These are phyloP conservation scores for Mycothermus thermophilus DNA, from an alignment of 495 filamentous ascomycete species.

Conservation along the genomic window DNA sequence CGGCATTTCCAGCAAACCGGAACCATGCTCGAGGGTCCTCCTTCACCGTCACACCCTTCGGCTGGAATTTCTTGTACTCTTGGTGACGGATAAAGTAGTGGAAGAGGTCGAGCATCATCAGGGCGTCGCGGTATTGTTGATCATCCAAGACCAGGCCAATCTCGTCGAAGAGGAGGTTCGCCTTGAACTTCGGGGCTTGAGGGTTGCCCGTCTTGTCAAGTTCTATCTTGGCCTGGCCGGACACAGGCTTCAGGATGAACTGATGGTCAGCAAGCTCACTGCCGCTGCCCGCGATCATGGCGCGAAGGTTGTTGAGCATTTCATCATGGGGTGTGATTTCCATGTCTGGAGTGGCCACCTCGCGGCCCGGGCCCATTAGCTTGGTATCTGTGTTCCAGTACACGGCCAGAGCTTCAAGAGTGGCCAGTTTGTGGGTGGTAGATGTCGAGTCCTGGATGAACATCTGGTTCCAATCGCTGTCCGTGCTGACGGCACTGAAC, in stretches of 20 bases:
- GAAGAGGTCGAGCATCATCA: conserved; percentile 97
- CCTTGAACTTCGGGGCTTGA: conserved; percentile 77
- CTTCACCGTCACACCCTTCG: conserved; percentile 65
- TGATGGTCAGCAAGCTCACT: conserved; percentile 50
- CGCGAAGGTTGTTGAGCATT: conserved; percentile 58
- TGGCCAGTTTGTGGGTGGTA: conserved; percentile 84
- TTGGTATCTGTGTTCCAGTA: conserved; percentile 96
- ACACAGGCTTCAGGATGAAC: conserved; percentile 90
- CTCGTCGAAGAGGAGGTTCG: conserved; percentile 82
- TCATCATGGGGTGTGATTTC: conserved; percentile 44
- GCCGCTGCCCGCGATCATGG: conserved; percentile 60
- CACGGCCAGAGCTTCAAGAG: conserved; percentile 70
- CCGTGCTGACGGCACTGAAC: conserved; percentile 90
- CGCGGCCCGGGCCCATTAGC: conserved; percentile 64
- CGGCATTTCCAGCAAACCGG: conserved; percentile 72
- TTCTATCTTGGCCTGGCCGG: conserved; percentile 79
- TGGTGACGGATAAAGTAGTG: conserved; percentile 97
- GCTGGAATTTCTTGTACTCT: conserved; percentile 88
- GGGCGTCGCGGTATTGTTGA: conserved; percentile 85
- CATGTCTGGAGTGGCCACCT: conserved; percentile 44
- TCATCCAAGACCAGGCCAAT: conserved; percentile 92
- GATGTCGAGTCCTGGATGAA: conserved; percentile 76
- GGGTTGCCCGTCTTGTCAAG: conserved; percentile 78
- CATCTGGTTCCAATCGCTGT: conserved; percentile 82
- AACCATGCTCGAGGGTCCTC: conserved; percentile 90